These are phyloP conservation scores for Hippophae rhamnoides DNA, from an alignment of 306 rosid species.

Conservation along the genomic window DNA sequence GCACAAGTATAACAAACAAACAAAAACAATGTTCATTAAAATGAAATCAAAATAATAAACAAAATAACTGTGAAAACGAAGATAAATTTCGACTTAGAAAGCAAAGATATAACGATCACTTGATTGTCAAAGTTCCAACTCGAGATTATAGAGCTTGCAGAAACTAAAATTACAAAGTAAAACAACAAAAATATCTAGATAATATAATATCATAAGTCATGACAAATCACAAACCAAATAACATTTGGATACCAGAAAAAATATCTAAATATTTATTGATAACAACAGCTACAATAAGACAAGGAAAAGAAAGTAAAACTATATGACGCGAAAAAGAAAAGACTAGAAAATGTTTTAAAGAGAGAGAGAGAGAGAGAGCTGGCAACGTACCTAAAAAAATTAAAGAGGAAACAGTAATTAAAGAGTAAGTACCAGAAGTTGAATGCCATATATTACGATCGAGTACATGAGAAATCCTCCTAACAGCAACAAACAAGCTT, in stretches of 20 bases:
- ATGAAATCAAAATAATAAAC: too few relatives aligned
- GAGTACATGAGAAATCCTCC: conserved; percentile 90
- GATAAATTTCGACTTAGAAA: not conserved
- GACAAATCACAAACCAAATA: conserved; percentile 44
- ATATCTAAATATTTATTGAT: conserved; percentile 37
- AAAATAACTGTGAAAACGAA: not conserved
- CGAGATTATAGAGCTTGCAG: not conserved
- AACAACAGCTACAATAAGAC: not conserved
- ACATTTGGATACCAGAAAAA: conserved; percentile 38
- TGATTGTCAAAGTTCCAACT: conserved; percentile 5
- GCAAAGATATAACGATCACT: not conserved
- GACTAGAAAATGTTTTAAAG: not conserved
- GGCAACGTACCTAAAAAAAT: not conserved
- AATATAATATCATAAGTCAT: not conserved
- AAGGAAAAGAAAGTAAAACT: not conserved
- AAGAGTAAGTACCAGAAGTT: conserved; percentile 49
- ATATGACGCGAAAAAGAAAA: not conserved
- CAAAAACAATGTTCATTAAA: too few relatives aligned
- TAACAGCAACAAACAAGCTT: conserved; percentile 88
- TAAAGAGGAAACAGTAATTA: not conserved
- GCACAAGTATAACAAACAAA: too few relatives aligned
- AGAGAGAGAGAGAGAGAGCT: conserved; percentile 1
- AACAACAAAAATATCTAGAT: not conserved
- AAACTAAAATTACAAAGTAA: not conserved
- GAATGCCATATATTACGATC: conserved; percentile 77